These are phyloP conservation scores for Candida multigemmis DNA, from an alignment of 805 yeast genomes.

Conservation along the genomic window DNA sequence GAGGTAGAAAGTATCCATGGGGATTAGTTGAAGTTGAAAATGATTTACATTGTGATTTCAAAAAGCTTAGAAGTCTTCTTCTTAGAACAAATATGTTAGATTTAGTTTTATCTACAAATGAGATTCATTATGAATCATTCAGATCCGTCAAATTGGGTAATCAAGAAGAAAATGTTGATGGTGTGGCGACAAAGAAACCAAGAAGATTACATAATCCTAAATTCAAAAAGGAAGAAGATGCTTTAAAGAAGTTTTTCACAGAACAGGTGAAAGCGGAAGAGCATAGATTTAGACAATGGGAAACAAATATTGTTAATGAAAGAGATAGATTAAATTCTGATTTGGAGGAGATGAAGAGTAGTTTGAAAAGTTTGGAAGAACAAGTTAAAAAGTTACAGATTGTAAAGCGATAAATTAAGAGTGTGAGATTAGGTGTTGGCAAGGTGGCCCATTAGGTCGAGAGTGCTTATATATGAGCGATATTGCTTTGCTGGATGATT, in stretches of 20 bases:
- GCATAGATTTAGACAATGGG: conserved; percentile 98
- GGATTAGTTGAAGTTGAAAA: conserved; percentile 84
- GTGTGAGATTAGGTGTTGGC: too few relatives aligned
- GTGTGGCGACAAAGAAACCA: conserved; percentile 30
- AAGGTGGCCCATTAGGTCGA: too few relatives aligned
- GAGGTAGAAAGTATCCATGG: conserved; percentile 88
- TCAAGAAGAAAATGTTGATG: conserved; percentile 21
- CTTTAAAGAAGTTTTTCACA: conserved; percentile 87
- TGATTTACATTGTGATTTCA: conserved; percentile 78
- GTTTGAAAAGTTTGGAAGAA: conserved; percentile 66
- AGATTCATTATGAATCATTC: conserved; percentile 70
- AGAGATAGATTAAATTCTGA: conserved; percentile 91
- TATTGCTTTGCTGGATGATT: too few relatives aligned
- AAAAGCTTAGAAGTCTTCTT: conserved; percentile 68
- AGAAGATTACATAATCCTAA: conserved; percentile 71
- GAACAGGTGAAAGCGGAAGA: conserved; percentile 95
- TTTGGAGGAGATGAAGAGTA: conserved; percentile 77
- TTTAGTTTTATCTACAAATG: conserved; percentile 70
- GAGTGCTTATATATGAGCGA: too few relatives aligned
- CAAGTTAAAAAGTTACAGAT: conserved; percentile 55
- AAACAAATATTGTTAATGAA: conserved; percentile 89
- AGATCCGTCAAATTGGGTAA: conserved; percentile 61
- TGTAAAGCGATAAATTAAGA: conserved; percentile 15
- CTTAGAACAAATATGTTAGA: conserved; percentile 81
- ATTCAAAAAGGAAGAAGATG: conserved; percentile 93